Base-by-base conservation (phyloP, 495 filamentous ascomycete genomes). In the Daldinia concentrica region DNA sequence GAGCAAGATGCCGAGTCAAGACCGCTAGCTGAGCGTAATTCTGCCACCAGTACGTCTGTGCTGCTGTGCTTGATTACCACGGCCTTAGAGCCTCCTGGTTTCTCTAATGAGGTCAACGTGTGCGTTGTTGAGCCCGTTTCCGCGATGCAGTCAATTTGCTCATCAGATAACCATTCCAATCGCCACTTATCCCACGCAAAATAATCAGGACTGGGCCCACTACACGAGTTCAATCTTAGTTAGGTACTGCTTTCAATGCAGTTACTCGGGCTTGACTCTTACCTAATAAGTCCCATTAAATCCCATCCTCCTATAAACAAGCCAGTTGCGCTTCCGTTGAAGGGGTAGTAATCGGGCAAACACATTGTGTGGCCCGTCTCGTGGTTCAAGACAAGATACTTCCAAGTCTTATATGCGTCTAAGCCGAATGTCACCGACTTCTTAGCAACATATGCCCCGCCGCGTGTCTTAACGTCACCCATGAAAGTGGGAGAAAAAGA, bases 181-280 rank as follows among this genome's bases (percentile, higher is more conserved):
- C 75, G 66, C 77, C 77, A 79, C 67, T 79, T 77, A 51, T 79
- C 73, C 77, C 77, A 79, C 11, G 77, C 75, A 17, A 79, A 79
- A 36, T 76, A 79, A 54, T 79, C 77, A 15, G 77, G 77, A 39
- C 75, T 76, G 1, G 77, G 75, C 8, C 77, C 77, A 51, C 72
- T 61, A 15, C 11, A 4, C 30, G 12, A 8, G 2, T 17, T 45
- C 3, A 4, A 22, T 26, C 1, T 68, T 37, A 68, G 57, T 34
- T 48, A 48, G 6, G 19, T 12, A 12, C 9, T 22, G 8, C 34
- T 36, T 15, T 26, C 1, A 4, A 54, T 39, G 6, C 6, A 0
- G n/a, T 43, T 24, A 9, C 14, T 32, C 9, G 4, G 0, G 4
- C 11, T 41, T 6, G 24, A n/a, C 58, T 60, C 64, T 61, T 37